Conservation (phyloP, 768 basidiomycete genomes). For the Tricholoma saponaceum region DNA sequence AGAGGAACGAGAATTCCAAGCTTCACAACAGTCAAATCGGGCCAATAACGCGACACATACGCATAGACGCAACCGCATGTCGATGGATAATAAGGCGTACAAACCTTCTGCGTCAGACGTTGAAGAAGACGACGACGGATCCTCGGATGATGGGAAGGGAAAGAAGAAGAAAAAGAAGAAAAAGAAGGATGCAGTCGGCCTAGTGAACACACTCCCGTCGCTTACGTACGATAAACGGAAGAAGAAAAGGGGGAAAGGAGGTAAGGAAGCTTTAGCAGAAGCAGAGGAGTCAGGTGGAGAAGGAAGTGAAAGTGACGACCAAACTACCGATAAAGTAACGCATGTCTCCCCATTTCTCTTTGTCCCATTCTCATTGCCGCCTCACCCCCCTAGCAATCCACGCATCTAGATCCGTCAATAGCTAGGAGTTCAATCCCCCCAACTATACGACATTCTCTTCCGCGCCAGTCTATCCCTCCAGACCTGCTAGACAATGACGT, state of each 20-base stretch:
- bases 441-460: constrained; percentile 12
- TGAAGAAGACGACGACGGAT: constrained; percentile 51
- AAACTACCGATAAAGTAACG: constrained; percentile 32
- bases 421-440: constrained; percentile 37
- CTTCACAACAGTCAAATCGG: constrained; percentile 28
- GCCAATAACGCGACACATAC: constrained; percentile 22
- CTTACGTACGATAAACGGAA: constrained; percentile 61
- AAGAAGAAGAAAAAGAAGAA: constrained; percentile 51
- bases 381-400: constrained; percentile 17
- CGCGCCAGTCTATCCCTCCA: constrained; percentile 31
- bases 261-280: constrained; percentile 38
- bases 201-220: constrained; percentile 63
- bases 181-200: constrained; percentile 48
- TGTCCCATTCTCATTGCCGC: constrained; percentile 5
- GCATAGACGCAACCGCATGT: constrained; percentile 59
- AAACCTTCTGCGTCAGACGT: constrained; percentile 61
- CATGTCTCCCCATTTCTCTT: constrained; percentile 12
- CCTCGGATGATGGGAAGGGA: constrained; percentile 48
- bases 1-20: constrained; percentile 66
- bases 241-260: constrained; percentile 45
- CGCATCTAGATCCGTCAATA: constrained; percentile 29
- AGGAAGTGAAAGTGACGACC: constrained; percentile 42
- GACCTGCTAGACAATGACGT: constrained; percentile 22
- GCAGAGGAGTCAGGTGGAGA: constrained; percentile 49
- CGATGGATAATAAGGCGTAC: constrained; percentile 79